Conservation (phyloP, 2,329 filamentous ascomycete genomes). For the Ustulina deusta region DNA sequence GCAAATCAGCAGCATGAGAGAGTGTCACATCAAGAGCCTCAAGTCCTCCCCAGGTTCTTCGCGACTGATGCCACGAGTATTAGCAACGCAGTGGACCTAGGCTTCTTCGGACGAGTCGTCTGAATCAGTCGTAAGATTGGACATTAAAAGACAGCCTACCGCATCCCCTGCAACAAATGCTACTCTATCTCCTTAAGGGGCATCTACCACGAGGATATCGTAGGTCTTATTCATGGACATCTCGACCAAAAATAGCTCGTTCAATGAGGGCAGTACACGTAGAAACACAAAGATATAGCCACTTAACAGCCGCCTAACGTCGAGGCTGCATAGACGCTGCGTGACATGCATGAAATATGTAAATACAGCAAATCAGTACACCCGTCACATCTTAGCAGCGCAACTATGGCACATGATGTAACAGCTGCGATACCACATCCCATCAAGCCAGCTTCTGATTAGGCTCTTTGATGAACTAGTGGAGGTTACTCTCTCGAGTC, state of each 20-base stretch:
- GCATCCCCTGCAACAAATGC: background rate
- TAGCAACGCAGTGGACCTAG: background rate
- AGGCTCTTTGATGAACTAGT: background rate
- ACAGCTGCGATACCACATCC: background rate
- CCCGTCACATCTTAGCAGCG: background rate
- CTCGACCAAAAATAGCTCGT: constrained; percentile 1
- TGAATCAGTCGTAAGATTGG: background rate
- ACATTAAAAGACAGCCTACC: background rate
- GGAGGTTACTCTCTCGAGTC: background rate
- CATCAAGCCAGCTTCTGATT: background rate
- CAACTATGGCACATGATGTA: background rate
- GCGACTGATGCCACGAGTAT: too few species aligned
- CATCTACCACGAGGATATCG: too few species aligned
- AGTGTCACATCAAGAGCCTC: background rate
- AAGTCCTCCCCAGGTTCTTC: background rate
- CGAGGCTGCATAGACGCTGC: background rate
- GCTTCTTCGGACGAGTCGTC: background rate
- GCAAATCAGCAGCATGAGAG: background rate
- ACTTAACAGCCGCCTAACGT: background rate
- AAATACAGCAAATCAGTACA: constrained; percentile 5
- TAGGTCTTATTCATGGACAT: background rate
- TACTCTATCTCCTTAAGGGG: background rate
- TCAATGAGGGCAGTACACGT: background rate
- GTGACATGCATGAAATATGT: background rate
- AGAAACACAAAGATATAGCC: background rate